Evolutionary conservation across 2,329 filamentous ascomycete genomes (phyloP), one percentile per base, ranked within the genome.

Genomic region (Bipolaris victoriae): DNA sequence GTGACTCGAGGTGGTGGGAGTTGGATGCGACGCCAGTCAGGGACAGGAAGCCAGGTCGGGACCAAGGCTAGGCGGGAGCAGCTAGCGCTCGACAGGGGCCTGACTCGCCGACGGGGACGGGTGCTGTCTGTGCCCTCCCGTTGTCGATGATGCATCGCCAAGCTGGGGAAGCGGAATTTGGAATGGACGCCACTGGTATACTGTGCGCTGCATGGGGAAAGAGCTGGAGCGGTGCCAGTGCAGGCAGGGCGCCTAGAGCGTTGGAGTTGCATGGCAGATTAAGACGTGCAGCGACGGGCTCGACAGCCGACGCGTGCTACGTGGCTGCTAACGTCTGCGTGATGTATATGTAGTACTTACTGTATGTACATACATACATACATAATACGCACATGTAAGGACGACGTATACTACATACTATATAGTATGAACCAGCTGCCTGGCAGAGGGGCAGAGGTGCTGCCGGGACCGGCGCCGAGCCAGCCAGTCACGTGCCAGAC

Each of bases 81-180:
- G 55, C 49, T 54, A 57, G 50, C 44, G 49, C 37, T 49, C 41
- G 13, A 45, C 55, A 31, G 37, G 44, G 45, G 26, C 11, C 18
- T 52, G 49, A 52, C 49, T 52, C 49, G 49, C 50, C 15, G 39
- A 54, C 44, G 44, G 44, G 45, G 55, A 57, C 55, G 55, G 55
- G 37, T 49, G 45, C 45, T 53, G 48, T 55, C 60, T 48, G 56
- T 62, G 58, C 58, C 40, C 52, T 53, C 54, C 58, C 57, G 57
- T 41, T 16, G 36, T 45, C 53, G 50, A 60, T 54, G 57, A 57
- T 52, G 60, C 51, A 57, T 55, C 53, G 60, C 60, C 57, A 62
- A 62, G 57, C 41, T 52, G 60, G 60, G 60, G 60, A 62, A 54
- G 51, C 60, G 60, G 60, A 60, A 54, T 24, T 36, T 16, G 44